phyloP scores from a whole-genome alignment of 2,329 filamentous ascomycete genomes.

The Domatiomyces catenatus region DNA sequence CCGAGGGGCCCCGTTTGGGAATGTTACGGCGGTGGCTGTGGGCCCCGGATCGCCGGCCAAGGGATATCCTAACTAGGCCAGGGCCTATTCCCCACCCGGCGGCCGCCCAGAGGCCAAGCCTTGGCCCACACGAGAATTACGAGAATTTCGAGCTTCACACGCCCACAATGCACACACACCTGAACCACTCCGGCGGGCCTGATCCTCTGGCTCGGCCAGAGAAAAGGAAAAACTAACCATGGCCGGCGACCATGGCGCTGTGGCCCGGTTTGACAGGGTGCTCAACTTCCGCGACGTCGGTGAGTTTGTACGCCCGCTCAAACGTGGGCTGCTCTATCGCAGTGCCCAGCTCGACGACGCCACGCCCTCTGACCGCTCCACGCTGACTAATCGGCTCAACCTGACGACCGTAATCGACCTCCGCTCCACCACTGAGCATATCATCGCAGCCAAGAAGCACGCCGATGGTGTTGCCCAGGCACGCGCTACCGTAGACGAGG shows the following conservation, averaged over 20 bases:
- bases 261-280: slow-evolving; percentile 37
- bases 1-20: not conserved
- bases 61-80: not conserved
- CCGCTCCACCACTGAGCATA: slow-evolving; percentile 64
- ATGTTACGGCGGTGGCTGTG: not conserved
- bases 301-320: slow-evolving; percentile 35
- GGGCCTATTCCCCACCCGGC: not conserved
- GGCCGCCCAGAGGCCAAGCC: too few species aligned
- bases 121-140: too few species aligned
- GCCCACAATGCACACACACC: too few species aligned
- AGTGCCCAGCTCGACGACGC: slow-evolving; percentile 60
- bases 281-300: slow-evolving; percentile 69
- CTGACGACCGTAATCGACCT: slow-evolving; percentile 66
- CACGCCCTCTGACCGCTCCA: slow-evolving; percentile 45
- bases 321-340: slow-evolving; percentile 51
- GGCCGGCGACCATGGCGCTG: not conserved
- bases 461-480: slow-evolving; percentile 25
- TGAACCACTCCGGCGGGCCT: not conserved
- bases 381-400: slow-evolving; percentile 43
- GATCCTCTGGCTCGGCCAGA: not conserved
- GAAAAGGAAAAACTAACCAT: not conserved
- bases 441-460: slow-evolving; percentile 50
- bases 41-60: not conserved
- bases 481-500: slow-evolving; percentile 23
- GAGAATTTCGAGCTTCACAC: too few species aligned